Evolutionary conservation across 805 yeast species (phyloP), one percentile per base, ranked within the genome.

Genomic region (Nakazawaea anatomiae): DNA sequence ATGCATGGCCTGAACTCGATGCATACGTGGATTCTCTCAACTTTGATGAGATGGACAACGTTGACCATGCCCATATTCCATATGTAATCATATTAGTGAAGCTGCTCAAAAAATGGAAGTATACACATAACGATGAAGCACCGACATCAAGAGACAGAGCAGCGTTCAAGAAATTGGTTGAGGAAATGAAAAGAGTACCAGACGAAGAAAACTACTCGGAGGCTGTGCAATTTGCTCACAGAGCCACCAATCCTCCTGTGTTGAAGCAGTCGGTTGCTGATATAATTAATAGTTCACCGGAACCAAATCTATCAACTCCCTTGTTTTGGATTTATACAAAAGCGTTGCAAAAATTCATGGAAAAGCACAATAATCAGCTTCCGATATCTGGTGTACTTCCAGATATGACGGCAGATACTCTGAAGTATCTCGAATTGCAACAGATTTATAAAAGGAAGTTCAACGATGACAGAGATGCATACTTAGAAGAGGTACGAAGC

Each of bases 361-460:
- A 69, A 27, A 59, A 64, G 14, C 60, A 66, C 44, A 57, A 61
- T 4, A 67, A 70, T 1, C 62, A 68, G 5, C 69, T 88, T n/a
- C 96, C 96, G 0, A 65, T 89, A 1, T 73, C 84, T 3, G 96
- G 96, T 0, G 75, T 70, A 0, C 61, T 91, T 5, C 96, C 96
- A 0, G 98, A 91, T 63, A 92, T 92, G 97, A 85, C 87, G 25
- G 79, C 96, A 0, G 80, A 82, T 54, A 84, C 96, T 0, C 64
- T 67, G 7, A 71, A 71, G 50, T 92, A 87, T 62, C 71, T 85
- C 2, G 63, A 59, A 7, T 65, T 92, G 38, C 86, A 83, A 61
- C 60, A 60, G 0, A 57, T 89, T 3, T 92, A 88, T 60, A 63
- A 74, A 14, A 67, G 62, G 1, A 85, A 84, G 58, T 83, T 87